Evolutionary conservation across 345 rosid genomes (phyloP), one percentile per base, ranked within the genome.

Genomic region (Garcia nutans): DNA sequence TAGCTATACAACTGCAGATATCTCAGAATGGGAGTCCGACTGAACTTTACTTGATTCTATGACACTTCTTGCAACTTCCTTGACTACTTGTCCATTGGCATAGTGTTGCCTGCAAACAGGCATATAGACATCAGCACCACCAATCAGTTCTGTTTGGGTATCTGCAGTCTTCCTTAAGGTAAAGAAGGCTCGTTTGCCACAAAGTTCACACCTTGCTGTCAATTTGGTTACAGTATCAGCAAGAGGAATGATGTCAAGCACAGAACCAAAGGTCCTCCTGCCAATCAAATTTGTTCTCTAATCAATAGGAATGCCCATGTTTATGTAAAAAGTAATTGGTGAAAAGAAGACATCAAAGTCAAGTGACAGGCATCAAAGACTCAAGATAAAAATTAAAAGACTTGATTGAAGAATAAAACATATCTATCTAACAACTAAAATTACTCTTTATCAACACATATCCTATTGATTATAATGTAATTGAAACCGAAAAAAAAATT

Each of bases 211-310:
- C 26, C 96, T 72, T 2, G 99, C 92, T 0, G 91, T 88, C 81
- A 92, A 73, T 79, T 92, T 96, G 22, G 93, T 88, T 41, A 93
- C 91, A 0, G 92, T 82, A 64, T 47, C 50, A 47, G 98, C 99
- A 0, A 93, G 82, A 0, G 97, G 99, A 65, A 96, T 85, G 37
- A 96, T 70, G 44, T 92, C 94, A 28, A 96, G 91, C 77, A 96
- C 89, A 9, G 92, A 90, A 16, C 95, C 97, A 77, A 96, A 96
- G n/a, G 91, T 85, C 79, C 87, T 93, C 74, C 99, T 96, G 82
- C 77, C 72, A 79, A 70, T 59, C 59, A 55, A 56, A 76, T 55
- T 2, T 22, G 1, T 12, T 37, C 57, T 70, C 54, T 57, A 26
- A 22, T 45, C 31, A 13, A 28, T 42, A 8, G 11, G 22, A 24